Conservation (phyloP, 2,329 filamentous ascomycete species). For the Trichoderma citrinoviride region DNA sequence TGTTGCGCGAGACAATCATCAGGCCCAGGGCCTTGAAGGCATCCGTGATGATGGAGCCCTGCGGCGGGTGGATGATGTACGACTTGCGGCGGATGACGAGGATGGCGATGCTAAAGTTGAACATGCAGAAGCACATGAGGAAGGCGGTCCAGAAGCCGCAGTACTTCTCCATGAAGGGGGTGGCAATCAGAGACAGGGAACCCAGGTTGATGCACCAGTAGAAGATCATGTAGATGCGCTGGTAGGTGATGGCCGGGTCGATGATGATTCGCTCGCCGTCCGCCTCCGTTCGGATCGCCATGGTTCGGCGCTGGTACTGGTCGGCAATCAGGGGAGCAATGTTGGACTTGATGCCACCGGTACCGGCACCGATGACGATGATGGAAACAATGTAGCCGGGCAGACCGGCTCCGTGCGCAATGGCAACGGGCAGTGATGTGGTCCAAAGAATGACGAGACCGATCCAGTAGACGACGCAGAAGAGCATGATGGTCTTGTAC, state of each 20-base stretch:
- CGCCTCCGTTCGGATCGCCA: constrained; percentile 48
- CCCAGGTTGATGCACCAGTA: constrained; percentile 73
- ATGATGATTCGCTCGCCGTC: constrained; percentile 61
- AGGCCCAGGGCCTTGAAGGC: constrained; percentile 53
- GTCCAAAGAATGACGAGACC: constrained; percentile 55
- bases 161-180: constrained; percentile 65
- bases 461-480: constrained; percentile 56
- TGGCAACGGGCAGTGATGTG: constrained; percentile 43
- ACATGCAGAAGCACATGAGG: constrained; percentile 57
- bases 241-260: constrained; percentile 63
- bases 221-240: constrained; percentile 72
- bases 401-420: constrained; percentile 42
- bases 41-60: constrained; percentile 63
- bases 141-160: constrained; percentile 67
- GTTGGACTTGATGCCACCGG: constrained; percentile 69
- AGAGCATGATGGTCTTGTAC: constrained; percentile 60
- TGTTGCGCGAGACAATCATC: constrained; percentile 43
- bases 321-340: constrained; percentile 59
- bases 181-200: constrained; percentile 65
- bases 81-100: constrained; percentile 47
- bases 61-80: constrained; percentile 52
- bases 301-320: constrained; percentile 57
- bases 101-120: constrained; percentile 57
- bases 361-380: constrained; percentile 63
- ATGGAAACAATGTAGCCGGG: constrained; percentile 54